Base-by-base conservation (phyloP, 2,329 filamentous ascomycete genomes). In the Alternaria triticina region DNA sequence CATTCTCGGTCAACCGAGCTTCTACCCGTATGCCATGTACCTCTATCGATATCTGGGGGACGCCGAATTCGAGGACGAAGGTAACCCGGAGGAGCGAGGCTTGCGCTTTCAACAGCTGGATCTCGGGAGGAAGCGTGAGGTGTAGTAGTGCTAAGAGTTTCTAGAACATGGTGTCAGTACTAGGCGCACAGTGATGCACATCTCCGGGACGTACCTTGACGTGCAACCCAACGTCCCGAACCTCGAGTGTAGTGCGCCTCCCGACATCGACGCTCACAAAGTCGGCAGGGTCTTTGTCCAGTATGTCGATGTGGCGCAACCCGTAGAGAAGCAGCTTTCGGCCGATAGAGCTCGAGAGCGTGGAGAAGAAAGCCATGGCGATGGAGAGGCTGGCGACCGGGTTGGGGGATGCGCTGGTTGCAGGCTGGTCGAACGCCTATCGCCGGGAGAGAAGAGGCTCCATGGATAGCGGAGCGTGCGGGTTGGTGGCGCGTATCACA, bases 281-380 rank as follows among this genome's bases (percentile, higher is more conserved):
- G 74, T 97, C 92, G 70, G 97, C 84, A 12, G 91, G 90, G 76
- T 96, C 91, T 61, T 93, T 91, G 75, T 98, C 96, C 63, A 99
- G 88, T 59, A 97, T 86, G 71, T 97, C 94, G 62, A 97, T 86
- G 61, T 90, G 89, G 23, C 91, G 91, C 45, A 99, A 84, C 54
- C 90, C 93, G 83, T 96, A 97, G 70, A 93, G 90, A 69, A 98
- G 87, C 73, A 98, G 86, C 79, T 91, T 90, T 86, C 96, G 97
- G 82, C 94, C 92, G 85, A 97, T 84, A 71, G 85, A 93, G 71
- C 88, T 92, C 67, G 93, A 90, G 74, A 96, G 87, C 77, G 92
- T 70, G 23, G 74, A 72, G 87, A 89, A 73, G 68, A 79, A 80
- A 57, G 90, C 89, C 91, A 94, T 94, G 79, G 71, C 76, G 59